A percentile compares a stretch with the other conserved stretches of the same genome.
phyloP scores from a whole-genome alignment of 1,139 yeast species.

The Saccharomyces hybrid region DNA sequence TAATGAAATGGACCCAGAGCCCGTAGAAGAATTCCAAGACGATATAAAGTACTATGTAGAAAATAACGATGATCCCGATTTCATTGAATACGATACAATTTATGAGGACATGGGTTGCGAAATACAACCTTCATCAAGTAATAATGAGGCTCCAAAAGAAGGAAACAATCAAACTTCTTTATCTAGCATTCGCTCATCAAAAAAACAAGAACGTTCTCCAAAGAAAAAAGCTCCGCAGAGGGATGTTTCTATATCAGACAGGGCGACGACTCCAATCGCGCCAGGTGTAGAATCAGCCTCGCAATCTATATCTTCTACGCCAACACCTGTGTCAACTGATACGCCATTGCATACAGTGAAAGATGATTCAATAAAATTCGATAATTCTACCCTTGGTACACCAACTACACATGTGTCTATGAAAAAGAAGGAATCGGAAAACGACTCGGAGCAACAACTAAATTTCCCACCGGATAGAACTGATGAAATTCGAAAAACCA shows the following conservation, averaged over 20 bases:
- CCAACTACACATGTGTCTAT: neutral
- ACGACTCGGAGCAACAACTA: neutral
- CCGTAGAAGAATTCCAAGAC: conserved; percentile 72
- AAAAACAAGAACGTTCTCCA: conserved; percentile 15
- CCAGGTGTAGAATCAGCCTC: neutral
- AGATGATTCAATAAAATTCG: neutral
- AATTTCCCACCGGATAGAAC: conserved; percentile 22
- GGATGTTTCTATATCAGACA: neutral
- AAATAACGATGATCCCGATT: conserved; percentile 91
- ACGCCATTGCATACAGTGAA: neutral
- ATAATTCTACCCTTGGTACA: neutral
- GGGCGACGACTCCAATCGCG: neutral
- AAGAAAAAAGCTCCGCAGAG: conserved; percentile 6
- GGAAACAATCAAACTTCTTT: conserved; percentile 1
- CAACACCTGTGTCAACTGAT: conserved; percentile 1
- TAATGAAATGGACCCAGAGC: conserved; percentile 75
- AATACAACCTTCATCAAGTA: conserved; percentile 37
- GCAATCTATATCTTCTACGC: conserved; percentile 4
- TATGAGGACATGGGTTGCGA: conserved; percentile 75
- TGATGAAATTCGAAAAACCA: conserved; percentile 23
- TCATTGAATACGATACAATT: conserved; percentile 89
- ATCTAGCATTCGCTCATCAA: conserved; percentile 6
- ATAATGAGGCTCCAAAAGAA: conserved; percentile 10
- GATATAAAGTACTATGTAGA: conserved; percentile 93
- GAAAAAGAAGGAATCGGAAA: neutral